Conservation (phyloP, 495 filamentous ascomycete genomes). For the Cercophora newfieldiana region DNA sequence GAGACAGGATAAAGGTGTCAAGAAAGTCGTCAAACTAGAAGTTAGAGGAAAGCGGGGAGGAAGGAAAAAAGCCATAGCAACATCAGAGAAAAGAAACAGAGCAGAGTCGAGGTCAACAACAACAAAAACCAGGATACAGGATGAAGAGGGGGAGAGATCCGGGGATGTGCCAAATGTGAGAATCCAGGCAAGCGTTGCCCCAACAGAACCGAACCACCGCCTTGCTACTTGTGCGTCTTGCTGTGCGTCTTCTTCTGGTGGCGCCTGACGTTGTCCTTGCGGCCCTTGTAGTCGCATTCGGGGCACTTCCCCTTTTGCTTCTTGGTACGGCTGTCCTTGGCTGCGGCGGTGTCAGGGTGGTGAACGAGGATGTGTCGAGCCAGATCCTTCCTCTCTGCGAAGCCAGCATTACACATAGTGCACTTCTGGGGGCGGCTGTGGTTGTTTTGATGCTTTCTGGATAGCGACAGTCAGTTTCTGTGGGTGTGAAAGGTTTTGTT, state of each 20-base stretch:
- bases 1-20: too few species aligned
- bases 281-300: not conserved
- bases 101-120: too few species aligned
- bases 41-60: too few species aligned
- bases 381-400: not conserved
- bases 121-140: too few species aligned
- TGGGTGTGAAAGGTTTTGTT: too few species aligned
- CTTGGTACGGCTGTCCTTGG: not conserved
- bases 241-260: not conserved
- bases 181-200: too few species aligned
- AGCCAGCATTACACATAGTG: not conserved
- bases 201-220: not conserved
- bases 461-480: too few species aligned
- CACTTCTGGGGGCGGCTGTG: not conserved
- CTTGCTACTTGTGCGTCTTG: not conserved
- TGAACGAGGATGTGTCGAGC: not conserved
- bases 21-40: too few species aligned
- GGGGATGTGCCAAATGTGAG: too few species aligned
- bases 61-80: too few species aligned
- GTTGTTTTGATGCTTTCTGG: slow-evolving; percentile 10
- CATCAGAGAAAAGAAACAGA: too few species aligned
- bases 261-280: not conserved
- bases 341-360: not conserved
- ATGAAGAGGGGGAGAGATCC: too few species aligned
- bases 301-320: not conserved